Evolutionary conservation across 805 yeast genomes (phyloP), one percentile per base, ranked within the genome.

Genomic region (Kluyveromyces aestuarii): DNA sequence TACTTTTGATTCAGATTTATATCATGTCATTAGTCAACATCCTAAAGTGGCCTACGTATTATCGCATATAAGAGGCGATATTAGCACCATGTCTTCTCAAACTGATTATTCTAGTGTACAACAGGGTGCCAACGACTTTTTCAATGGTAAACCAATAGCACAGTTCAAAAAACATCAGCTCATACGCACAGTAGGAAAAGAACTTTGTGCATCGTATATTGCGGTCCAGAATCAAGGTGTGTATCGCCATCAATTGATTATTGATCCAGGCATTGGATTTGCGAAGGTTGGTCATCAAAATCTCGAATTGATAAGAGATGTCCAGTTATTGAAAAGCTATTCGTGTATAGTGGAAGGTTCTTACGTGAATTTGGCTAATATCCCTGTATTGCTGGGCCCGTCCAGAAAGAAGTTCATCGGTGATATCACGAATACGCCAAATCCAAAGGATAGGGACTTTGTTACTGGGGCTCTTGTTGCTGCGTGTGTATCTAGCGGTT

Each of bases 231-330:
- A 55, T 1, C 68, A 64, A 0, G 96, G 96, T 5, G 79, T 91
- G 1, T 72, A 74, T 50, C 80, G 91, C 64, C 93, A 96, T 96
- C 98, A 93, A 66, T 70, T 93, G 2, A 80, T 93, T 16, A 59
- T 89, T 4, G 99, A 93, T 62, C 99, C 99, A 0, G 99, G 99
- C 2, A 68, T 93, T 40, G 99, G 99, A 1, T 93, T 93, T 67
- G 97, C 98, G n/a, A 93, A 93, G 63, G 75, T 74, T 47, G 57
- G 75, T n/a, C 55, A 62, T 8, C 96, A 90, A 59, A 91, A 90
- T 63, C 55, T 90, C 33, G 73, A 74, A 19, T 57, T 88, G 1
- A 73, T 93, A 27, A 75, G 79, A 51, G 72, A 78, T 17, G 54
- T 73, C 51, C 76, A 66, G 44, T 56, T 52, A 30, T 64, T 71